Base-by-base conservation (phyloP, 192 early-diverging fungal genomes). In the Kappamyces sp. region DNA sequence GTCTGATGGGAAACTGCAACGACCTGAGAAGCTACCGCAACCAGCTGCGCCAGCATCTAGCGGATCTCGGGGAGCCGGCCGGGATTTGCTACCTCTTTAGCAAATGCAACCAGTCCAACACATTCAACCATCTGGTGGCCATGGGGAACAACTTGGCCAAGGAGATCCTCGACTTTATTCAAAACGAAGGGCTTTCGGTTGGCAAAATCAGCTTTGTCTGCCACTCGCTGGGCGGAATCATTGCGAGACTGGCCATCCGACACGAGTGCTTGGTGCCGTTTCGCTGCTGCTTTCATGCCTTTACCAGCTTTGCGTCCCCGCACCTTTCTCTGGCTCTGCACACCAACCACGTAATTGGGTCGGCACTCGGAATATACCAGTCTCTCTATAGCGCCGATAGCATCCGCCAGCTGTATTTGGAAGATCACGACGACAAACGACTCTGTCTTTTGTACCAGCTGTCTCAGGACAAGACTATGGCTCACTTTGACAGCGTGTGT, bases 161-260 rank as follows among this genome's bases (percentile, higher is more conserved):
- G 22, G 67, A 69, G 22, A 53, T 69, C 4, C 7, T 53, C 9
- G 47, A 45, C 0, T 69, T 60, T 47, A 38, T 69, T 5, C 14
- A 54, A 12, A 37, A 55, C n/a, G 9, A 34, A 12, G 2, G 33
- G 2, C 29, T 61, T 11, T 9, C 11, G 15, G 32, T 66, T 6
- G 59, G 33, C 5, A 45, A 48, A 29, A n/a, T 66, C 5, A 62
- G 59, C 30, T 64, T 69, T 54, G 62, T 60, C 14, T 69, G 67
- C 34, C 67, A 69, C 39, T 65, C 62, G 14, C 51, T 69, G 3
- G 67, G 67, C 40, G 67, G 67, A 40, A 9, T 69, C 2, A 69
- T 69, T 45, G 61, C 61, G 6, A 64, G 67, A 30, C 48, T 47
- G 40, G 67, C 67, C 11, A 52, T 69, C n/a, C 55, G 57, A 33